Base-by-base conservation (phyloP, 352 stramenopile genomes). In the Phytophthora rubi region DNA sequence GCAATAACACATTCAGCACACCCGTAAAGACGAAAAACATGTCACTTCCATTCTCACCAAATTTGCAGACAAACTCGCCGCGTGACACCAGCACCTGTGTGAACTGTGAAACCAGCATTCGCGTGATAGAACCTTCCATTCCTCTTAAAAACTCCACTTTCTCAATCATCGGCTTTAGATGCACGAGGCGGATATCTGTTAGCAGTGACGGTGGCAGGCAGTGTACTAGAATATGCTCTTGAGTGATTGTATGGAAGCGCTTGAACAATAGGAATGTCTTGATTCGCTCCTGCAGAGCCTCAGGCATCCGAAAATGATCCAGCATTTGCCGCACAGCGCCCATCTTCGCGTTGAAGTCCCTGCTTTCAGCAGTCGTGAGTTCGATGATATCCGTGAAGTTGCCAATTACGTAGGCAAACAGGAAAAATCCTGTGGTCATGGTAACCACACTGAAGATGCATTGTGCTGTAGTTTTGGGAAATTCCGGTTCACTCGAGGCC, bases 1-100 rank as follows among this genome's bases (percentile, higher is more conserved):
- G 75, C 2, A 87, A 13, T 10, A 90, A 44, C 4, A 76, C 75
- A 4, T 81, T 68, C 3, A 92, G 45, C 2, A 82, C 59, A 3
- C 85, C 82, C 1, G 81, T 82, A 44, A 90, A 91, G 3, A 92
- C 78, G 47, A 92, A 91, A 54, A 73, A 91, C 82, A 92, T 92
- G 45, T 91, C 82, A n/a, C 73, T 81, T 5, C 82, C 76, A 59
- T 86, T 62, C 53, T 92, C 82, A 9, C 76, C 76, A 9, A 80
- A 80, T 33, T 75, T 79, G 64, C 75, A 90, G 2, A 92, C 76
- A 47, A 80, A 88, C 55, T 92, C 75, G 21, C 79, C 77, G n/a
- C 76, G 71, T 4, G 85, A 71, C 3, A 88, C 71, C 4, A 90
- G 57, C 8, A 85, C 57, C 21, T 92, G 84, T 28, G 63, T 80